Percentiles rank a stretch among this genome's conserved stretches.
phyloP scores from a whole-genome alignment of 805 yeast species.

The Blastobotrys chiropterorum region DNA sequence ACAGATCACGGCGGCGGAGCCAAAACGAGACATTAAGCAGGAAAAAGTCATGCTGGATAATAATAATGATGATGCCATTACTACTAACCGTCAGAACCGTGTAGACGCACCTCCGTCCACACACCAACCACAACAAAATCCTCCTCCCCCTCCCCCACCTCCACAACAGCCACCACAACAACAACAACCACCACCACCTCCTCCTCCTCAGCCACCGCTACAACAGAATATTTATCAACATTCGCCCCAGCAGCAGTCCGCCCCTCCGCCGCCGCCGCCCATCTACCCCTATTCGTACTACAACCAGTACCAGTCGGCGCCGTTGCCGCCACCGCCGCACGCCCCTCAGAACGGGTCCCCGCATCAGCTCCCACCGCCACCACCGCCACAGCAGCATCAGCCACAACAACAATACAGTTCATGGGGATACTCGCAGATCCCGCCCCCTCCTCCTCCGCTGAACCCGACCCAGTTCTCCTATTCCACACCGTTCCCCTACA shows the following conservation, averaged over 20 bases:
- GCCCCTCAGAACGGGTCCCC: slow-evolving; percentile 4
- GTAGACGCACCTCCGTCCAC: neutral
- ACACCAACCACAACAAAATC: slow-evolving; percentile 6
- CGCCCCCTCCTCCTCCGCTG: slow-evolving; percentile 10
- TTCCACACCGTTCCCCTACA: neutral
- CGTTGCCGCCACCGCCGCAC: neutral
- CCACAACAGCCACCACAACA: slow-evolving; percentile 4
- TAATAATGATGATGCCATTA: neutral
- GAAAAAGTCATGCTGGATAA: neutral
- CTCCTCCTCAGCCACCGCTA: neutral
- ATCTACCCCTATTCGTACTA: neutral
- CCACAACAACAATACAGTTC: slow-evolving; percentile 13
- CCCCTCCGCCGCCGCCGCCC: slow-evolving; percentile 6
- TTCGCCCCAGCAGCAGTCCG: slow-evolving; percentile 10
- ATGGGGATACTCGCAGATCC: neutral
- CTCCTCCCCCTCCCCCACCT: slow-evolving; percentile 6
- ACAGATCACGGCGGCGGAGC: too few relatives aligned
- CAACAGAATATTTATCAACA: slow-evolving; percentile 10
- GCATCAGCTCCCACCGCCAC: slow-evolving; percentile 4
- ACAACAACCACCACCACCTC: neutral
- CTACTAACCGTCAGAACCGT: neutral
- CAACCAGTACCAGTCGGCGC: neutral
- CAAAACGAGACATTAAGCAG: neutral
- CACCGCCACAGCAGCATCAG: slow-evolving; percentile 15
- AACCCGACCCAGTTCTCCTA: slow-evolving; percentile 5